Evolutionary conservation across 1,284 basidiomycete genomes (phyloP).

Genomic region (Sporisorium graminicola): DNA sequence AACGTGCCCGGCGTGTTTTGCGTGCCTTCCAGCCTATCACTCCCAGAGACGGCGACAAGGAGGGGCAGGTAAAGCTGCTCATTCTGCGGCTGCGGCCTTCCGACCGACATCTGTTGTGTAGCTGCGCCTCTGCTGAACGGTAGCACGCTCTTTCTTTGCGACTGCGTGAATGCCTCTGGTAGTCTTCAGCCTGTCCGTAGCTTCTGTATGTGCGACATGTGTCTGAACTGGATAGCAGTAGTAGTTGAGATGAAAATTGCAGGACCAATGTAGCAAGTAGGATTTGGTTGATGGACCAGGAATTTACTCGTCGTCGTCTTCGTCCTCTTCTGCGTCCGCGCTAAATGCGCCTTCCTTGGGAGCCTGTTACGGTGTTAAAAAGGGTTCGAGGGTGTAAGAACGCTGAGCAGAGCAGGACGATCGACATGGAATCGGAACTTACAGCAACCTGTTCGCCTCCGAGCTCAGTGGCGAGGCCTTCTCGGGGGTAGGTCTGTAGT

Average conservation of each 20-base stretch:
- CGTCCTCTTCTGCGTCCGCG: constrained; percentile 44
- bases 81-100: no score
- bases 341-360: constrained; percentile 54
- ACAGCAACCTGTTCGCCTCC: constrained; percentile 54
- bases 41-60: no score
- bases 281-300: neutral
- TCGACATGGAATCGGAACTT: constrained; percentile 11
- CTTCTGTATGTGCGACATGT: neutral
- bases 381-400: neutral
- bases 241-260: constrained; percentile 20
- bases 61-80: no score
- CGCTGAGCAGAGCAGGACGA: neutral
- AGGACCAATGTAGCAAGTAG: neutral
- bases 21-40: no score
- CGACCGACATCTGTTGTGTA: no score
- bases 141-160: neutral
- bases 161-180: neutral
- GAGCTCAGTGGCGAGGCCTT: constrained; percentile 65
- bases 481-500: constrained; percentile 63
- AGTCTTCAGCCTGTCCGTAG: neutral
- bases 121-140: neutral
- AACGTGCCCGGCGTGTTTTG: no score
- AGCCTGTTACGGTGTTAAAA: constrained; percentile 24
- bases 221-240: neutral
- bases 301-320: constrained; percentile 51